Conservation (phyloP, 305 asterid genomes). For the Solanum hybrid region DNA sequence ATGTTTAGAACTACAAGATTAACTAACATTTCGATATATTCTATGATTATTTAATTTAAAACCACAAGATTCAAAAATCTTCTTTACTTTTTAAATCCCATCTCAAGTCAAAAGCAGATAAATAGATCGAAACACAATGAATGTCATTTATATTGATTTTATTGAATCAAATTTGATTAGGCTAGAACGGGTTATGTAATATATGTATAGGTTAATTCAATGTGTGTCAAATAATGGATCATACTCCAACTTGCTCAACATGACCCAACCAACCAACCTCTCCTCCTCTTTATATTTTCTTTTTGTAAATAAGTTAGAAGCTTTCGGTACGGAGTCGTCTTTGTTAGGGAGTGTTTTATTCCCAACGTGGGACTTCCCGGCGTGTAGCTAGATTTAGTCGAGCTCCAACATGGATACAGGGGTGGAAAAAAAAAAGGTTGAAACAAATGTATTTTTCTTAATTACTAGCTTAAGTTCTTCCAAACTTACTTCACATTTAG, state of each 20-base stretch:
- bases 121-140: not conserved
- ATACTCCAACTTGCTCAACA: not conserved
- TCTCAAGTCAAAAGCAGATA: not conserved
- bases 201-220: not conserved
- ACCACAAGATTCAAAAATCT: rapidly evolving
- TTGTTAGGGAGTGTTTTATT: too few species aligned
- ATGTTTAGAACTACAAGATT: not conserved
- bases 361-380: rapidly evolving
- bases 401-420: not conserved
- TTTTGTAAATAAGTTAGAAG: not conserved
- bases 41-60: not conserved
- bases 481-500: not conserved
- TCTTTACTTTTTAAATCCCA: not conserved
- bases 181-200: not conserved
- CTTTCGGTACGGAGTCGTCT: not conserved
- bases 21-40: not conserved
- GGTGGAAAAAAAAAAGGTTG: not conserved
- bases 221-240: not conserved
- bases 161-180: not conserved
- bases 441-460: not conserved
- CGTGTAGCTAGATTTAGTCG: not conserved
- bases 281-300: not conserved
- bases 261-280: not conserved
- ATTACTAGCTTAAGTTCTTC: not conserved
- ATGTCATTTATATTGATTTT: not conserved